phyloP scores from a whole-genome alignment of 805 yeast genomes.

The Pichia manshurica region DNA sequence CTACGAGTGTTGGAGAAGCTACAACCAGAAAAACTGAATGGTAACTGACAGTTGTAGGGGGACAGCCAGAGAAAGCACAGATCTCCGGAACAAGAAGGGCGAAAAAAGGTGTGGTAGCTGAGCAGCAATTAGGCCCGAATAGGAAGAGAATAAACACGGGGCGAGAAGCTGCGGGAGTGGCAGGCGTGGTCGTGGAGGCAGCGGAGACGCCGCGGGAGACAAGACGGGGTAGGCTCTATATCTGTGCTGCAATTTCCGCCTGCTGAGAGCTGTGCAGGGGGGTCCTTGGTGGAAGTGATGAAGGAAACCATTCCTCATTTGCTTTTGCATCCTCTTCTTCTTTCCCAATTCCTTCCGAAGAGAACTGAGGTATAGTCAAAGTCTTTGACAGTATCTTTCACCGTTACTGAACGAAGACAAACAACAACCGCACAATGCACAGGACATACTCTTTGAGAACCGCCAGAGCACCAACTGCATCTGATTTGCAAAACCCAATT shows the following conservation, averaged over 20 bases:
- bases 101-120: too few species aligned
- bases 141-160: background rate
- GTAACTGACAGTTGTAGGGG: too few species aligned
- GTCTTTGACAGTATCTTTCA: background rate
- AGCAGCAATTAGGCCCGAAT: background rate
- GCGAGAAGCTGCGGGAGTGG: background rate
- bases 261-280: too few species aligned
- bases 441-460: slow-evolving; percentile 80
- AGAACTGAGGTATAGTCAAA: background rate
- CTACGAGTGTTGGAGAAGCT: too few species aligned
- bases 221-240: too few species aligned
- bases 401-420: background rate
- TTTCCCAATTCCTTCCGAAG: background rate
- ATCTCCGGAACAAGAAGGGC: too few species aligned
- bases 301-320: background rate
- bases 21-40: too few species aligned
- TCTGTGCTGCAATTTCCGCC: too few species aligned
- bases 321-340: background rate
- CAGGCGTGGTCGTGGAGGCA: background rate
- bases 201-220: too few species aligned
- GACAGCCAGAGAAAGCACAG: too few species aligned
- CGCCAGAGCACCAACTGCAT: slow-evolving; percentile 75
- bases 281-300: too few species aligned
- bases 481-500: slow-evolving; percentile 73
- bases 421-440: slow-evolving; percentile 44